These are phyloP conservation scores for Leccinum subfulvum DNA, from an alignment of 1,284 basidiomycete genomes.

Conservation along the genomic window DNA sequence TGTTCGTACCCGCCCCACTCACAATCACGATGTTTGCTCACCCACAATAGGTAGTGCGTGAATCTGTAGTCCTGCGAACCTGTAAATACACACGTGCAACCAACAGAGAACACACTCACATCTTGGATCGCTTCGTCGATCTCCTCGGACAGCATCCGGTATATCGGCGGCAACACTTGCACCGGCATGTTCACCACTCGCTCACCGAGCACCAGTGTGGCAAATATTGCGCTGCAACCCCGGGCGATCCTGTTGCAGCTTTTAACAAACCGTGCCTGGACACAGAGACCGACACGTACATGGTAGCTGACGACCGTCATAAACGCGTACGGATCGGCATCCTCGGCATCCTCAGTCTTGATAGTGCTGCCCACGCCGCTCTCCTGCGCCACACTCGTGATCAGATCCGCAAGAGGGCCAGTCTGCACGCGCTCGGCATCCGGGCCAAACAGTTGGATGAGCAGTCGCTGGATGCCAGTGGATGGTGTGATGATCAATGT, in stretches of 20 bases:
- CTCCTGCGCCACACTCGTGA: conserved; percentile 63
- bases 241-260: conserved; percentile 58
- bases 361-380: conserved; percentile 77
- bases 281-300: conserved; percentile 39
- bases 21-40: too few species aligned
- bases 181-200: conserved; percentile 90
- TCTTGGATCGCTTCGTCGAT: conserved; percentile 67
- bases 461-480: conserved; percentile 80
- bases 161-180: conserved; percentile 56
- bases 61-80: conserved; percentile 64
- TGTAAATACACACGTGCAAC: background rate
- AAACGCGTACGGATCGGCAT: conserved; percentile 79
- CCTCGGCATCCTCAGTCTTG: conserved; percentile 87
- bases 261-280: background rate
- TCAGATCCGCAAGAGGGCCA: conserved; percentile 74
- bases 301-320: conserved; percentile 82
- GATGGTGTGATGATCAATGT: conserved; percentile 83
- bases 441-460: conserved; percentile 78
- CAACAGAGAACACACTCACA: conserved; percentile 38
- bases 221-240: conserved; percentile 62
- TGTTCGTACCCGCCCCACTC: too few species aligned
- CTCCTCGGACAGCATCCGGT: conserved; percentile 81
- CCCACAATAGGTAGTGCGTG: conserved; percentile 60
- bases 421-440: conserved; percentile 74
- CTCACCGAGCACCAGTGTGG: conserved; percentile 83